A percentile compares a stretch with the other conserved stretches of the same genome.
phyloP scores from a whole-genome alignment of 768 basidiomycete genomes.

The Hygrophoropsis aurantiaca region DNA sequence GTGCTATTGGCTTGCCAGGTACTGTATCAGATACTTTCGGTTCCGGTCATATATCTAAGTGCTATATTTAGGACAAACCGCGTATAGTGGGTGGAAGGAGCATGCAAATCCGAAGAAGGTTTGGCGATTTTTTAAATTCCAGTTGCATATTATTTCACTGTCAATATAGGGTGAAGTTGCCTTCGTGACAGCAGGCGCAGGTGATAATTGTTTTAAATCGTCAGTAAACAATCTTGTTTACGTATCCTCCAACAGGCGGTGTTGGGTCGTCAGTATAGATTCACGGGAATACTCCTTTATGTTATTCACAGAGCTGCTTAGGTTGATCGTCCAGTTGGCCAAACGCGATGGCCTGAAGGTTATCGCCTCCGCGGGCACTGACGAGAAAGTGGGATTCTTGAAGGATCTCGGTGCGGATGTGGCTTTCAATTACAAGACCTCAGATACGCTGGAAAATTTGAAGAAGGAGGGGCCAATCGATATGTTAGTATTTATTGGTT shows the following conservation, averaged over 20 bases:
- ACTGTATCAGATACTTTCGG: no score
- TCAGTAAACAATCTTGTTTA: no score
- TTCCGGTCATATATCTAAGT: no score
- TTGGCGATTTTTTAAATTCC: constrained; percentile 5
- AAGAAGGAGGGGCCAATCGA: constrained; percentile 57
- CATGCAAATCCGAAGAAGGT: constrained; percentile 40
- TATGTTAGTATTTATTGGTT: constrained; percentile 31
- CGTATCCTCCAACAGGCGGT: constrained; percentile 38
- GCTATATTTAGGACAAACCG: constrained; percentile 21
- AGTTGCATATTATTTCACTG: no score
- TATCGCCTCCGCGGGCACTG: constrained; percentile 68
- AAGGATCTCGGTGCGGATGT: constrained; percentile 65
- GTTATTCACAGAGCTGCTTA: constrained; percentile 13
- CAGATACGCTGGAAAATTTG: constrained; percentile 49
- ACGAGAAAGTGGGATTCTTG: constrained; percentile 70
- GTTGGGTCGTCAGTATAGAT: constrained; percentile 64
- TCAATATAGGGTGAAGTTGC: constrained; percentile 53
- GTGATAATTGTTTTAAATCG: no score
- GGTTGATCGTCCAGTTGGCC: constrained; percentile 51
- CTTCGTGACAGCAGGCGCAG: constrained; percentile 48
- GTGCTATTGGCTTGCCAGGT: constrained; percentile 30
- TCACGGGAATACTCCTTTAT: constrained; percentile 2
- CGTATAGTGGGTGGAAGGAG: constrained; percentile 28
- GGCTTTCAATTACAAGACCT: constrained; percentile 74
- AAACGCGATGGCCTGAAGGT: constrained; percentile 59